A percentile compares a stretch with the other conserved stretches of the same genome.
Conservation (phyloP, 768 basidiomycete species). For the Boletus insuetus region DNA sequence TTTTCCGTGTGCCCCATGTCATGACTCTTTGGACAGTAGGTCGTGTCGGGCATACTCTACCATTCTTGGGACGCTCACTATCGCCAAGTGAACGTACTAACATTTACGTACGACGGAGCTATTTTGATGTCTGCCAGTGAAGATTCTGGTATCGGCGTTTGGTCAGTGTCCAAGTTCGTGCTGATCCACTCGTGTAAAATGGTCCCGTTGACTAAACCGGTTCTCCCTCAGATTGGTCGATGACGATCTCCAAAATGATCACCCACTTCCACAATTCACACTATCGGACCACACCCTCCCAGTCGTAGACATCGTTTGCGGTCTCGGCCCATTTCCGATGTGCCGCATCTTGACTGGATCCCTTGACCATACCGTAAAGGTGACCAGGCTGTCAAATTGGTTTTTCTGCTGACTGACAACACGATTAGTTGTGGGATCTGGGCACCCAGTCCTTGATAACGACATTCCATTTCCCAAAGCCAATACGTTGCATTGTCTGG, state of each 20-base stretch:
- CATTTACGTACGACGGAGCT: conserved; percentile 79
- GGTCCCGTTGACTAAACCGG: conserved; percentile 11
- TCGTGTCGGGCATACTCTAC: conserved; percentile 90
- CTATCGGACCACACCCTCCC: conserved; percentile 92
- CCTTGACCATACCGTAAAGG: conserved; percentile 90
- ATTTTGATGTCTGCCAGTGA: conserved; percentile 85
- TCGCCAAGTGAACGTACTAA: conserved; percentile 77
- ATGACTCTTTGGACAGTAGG: conserved; percentile 44
- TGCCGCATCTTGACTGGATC: conserved; percentile 80
- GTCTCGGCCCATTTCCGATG: conserved; percentile 74
- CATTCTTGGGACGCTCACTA: conserved; percentile 96
- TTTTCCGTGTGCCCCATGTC: background rate
- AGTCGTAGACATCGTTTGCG: conserved; percentile 77
- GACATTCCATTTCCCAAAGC: conserved; percentile 83
- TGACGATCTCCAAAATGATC: conserved; percentile 68
- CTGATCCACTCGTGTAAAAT: conserved; percentile 6
- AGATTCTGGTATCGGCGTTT: conserved; percentile 86
- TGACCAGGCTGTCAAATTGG: conserved; percentile 31
- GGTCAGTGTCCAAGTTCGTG: conserved; percentile 82
- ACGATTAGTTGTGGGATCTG: conserved; percentile 73
- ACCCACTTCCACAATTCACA: conserved; percentile 72
- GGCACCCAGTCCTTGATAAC: conserved; percentile 71
- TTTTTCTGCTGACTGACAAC: conserved; percentile 9
- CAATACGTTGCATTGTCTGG: conserved; percentile 68
- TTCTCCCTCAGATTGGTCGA: conserved; percentile 60